A percentile compares a stretch with the other conserved stretches of the same genome.
Evolutionary conservation across 2,329 filamentous ascomycete genomes (phyloP).

Genomic region (Talaromyces islandicus): DNA sequence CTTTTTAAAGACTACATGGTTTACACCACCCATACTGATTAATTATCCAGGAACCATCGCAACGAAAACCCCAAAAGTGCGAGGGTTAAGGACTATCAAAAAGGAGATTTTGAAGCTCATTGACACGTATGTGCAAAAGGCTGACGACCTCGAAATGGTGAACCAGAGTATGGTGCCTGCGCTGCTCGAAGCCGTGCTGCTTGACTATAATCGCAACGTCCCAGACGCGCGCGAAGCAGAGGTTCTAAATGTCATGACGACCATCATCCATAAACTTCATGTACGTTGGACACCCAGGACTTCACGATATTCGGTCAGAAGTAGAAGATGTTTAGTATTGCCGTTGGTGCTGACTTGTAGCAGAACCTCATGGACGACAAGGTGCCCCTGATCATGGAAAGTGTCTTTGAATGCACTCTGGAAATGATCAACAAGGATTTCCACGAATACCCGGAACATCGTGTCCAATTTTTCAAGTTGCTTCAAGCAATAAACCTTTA

Average conservation of each 20-base stretch:
- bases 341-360: constrained; percentile 25
- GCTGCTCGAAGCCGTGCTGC: constrained; percentile 83
- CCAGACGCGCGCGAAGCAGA: constrained; percentile 93
- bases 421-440: constrained; percentile 99
- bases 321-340: constrained; percentile 17
- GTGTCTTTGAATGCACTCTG: constrained; percentile 95
- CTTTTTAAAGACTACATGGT: background rate
- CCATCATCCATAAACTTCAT: constrained; percentile 92
- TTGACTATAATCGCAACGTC: constrained; percentile 97
- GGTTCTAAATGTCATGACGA: constrained; percentile 95
- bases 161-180: constrained; percentile 93
- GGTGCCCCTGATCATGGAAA: constrained; percentile 95
- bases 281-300: constrained; percentile 61
- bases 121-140: constrained; percentile 96
- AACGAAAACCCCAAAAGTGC: constrained; percentile 94
- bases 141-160: constrained; percentile 90
- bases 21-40: background rate
- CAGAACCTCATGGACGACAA: constrained; percentile 96
- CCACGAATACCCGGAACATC: constrained; percentile 96
- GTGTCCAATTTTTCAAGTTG: constrained; percentile 99
- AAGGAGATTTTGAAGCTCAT: constrained; percentile 99
- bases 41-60: constrained; percentile 66
- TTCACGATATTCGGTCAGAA: constrained; percentile 46
- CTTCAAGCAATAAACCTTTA: constrained; percentile 92
- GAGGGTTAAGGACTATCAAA: constrained; percentile 94